Conservation (phyloP, 129 eudicot species). For the Chrysanthemum makinoi region DNA sequence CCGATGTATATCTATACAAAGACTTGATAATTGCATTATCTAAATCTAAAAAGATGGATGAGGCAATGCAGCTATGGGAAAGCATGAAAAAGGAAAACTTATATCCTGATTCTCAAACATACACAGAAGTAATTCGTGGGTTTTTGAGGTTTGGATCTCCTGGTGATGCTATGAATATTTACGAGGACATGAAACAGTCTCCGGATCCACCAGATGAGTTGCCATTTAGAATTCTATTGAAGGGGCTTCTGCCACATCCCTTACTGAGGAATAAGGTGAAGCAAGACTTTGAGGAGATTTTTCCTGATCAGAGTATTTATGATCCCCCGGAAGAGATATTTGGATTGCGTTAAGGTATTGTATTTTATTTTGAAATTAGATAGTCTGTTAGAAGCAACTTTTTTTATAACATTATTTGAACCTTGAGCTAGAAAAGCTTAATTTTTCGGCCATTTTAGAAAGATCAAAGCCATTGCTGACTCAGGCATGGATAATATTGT, state of each 20-base stretch:
- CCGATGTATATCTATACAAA: conserved; percentile 75
- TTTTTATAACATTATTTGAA: too few species aligned
- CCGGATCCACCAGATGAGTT: conserved; percentile 88
- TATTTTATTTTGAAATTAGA: background rate
- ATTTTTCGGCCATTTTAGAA: too few species aligned
- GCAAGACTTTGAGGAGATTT: conserved; percentile 92
- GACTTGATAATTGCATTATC: conserved; percentile 80
- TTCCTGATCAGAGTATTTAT: conserved; percentile 74
- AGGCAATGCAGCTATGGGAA: conserved; percentile 81
- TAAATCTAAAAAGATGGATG: conserved; percentile 81
- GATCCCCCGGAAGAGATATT: conserved; percentile 97
- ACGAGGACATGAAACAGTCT: conserved; percentile 88
- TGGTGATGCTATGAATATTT: conserved; percentile 91
- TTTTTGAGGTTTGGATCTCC: conserved; percentile 89
- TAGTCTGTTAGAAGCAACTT: too few species aligned
- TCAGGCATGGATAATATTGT: too few species aligned
- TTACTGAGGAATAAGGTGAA: conserved; percentile 84
- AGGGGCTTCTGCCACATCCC: conserved; percentile 95
- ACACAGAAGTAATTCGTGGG: conserved; percentile 84
- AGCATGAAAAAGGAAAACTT: conserved; percentile 77
- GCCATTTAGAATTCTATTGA: conserved; percentile 76
- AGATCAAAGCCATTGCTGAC: too few species aligned
- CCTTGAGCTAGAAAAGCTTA: too few species aligned
- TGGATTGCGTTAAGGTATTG: conserved; percentile 72
- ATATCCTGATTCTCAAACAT: conserved; percentile 86